Percentiles rank a stretch among this genome's conserved stretches.
Evolutionary conservation across 805 yeast species (phyloP).

Genomic region (Torulaspora delbrueckii): DNA sequence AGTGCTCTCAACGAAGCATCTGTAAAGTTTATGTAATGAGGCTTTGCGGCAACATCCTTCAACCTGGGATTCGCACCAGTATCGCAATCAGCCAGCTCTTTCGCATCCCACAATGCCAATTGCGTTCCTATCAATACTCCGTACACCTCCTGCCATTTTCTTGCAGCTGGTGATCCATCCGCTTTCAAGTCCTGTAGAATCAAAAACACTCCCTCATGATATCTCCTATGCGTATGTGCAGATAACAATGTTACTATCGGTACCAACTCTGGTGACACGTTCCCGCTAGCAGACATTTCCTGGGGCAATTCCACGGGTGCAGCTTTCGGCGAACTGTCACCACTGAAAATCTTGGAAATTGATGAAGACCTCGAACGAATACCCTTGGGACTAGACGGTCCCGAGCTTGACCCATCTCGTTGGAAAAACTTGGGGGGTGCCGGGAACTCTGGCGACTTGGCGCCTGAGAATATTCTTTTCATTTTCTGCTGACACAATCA

Average conservation of each 20-base stretch:
- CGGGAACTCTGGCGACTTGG: conserved; percentile 24
- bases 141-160: conserved; percentile 89
- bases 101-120: conserved; percentile 87
- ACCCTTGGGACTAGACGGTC: conserved; percentile 12
- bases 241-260: conserved; percentile 72
- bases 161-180: conserved; percentile 80
- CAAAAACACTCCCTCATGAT: conserved; percentile 73
- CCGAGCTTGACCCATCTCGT: conserved; percentile 13
- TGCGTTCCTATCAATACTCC: conserved; percentile 90
- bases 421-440: conserved; percentile 28
- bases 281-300: conserved; percentile 17
- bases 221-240: conserved; percentile 70
- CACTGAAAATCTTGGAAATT: conserved; percentile 19
- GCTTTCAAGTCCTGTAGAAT: conserved; percentile 66
- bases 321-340: conserved; percentile 15
- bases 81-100: conserved; percentile 47
- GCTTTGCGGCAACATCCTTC: conserved; percentile 60
- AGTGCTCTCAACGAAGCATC: conserved; percentile 83
- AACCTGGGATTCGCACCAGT: conserved; percentile 41
- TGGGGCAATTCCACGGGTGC: conserved; percentile 16
- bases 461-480: conserved; percentile 31
- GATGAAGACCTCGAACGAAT: conserved; percentile 23
- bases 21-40: conserved; percentile 83
- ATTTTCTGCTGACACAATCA: conserved; percentile 10
- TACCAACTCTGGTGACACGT: conserved; percentile 39